Base-by-base conservation (phyloP, 495 filamentous ascomycete species). In the Penicillium cinerascens region DNA sequence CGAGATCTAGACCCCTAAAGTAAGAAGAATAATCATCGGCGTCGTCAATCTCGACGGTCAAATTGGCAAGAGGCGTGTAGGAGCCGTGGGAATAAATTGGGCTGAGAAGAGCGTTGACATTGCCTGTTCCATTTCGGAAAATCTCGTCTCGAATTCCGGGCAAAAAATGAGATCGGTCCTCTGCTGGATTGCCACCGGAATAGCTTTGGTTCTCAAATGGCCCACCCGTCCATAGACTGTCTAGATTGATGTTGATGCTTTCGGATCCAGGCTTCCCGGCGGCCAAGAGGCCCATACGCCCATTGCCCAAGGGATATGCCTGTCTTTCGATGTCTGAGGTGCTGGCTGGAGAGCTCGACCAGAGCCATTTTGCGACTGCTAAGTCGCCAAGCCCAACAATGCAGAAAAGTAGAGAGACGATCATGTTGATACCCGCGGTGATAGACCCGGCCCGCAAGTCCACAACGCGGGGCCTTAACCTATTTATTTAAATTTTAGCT, bases 71-170 rank as follows among this genome's bases (percentile, higher is more conserved):
- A 0, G 78, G 72, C 41, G 63, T 60, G 55, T 71, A 78, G 10
- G 64, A 71, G 20, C 76, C 78, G 56, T 80, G 79, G 13, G 65
- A 56, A 29, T 62, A 55, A 8, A 60, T 61, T 21, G 58, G 62
- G n/a, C 68, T 75, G n/a, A 74, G 59, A 9, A 79, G 60, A 2
- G 58, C 59, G 1, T 60, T 58, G 25, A 77, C 59, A 57, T 70
- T 68, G 9, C 77, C 75, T 10, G 67, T 75, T 6, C 73, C 75
- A 51, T 78, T 75, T 39, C 65, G 55, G 43, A 75, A 79, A 33
- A 78, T 79, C 16, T 52, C 60, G 2, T 74, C 64, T 21, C 73
- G 65, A 25, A 80, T 74, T 7, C 62, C 68, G 16, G 69, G 61
- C 9, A 79, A 50, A 20, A 64, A 68, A 13, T 64, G 49, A 10